A percentile compares a stretch with the other conserved stretches of the same genome.
phyloP scores from a whole-genome alignment of 805 yeast species.

The Clavispora vitiphila region DNA sequence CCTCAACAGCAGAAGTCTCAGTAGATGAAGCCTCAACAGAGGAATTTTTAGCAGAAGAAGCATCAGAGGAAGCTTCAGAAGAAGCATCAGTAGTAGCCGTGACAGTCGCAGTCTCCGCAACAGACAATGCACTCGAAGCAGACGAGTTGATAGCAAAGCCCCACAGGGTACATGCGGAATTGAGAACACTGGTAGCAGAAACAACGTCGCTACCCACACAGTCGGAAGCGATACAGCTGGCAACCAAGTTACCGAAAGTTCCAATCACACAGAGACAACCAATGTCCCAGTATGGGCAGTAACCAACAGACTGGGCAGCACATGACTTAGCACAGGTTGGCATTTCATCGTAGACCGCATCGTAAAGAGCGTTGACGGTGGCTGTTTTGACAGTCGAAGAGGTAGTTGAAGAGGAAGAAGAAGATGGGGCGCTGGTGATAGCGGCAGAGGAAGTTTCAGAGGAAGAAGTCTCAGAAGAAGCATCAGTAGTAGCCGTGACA shows the following conservation, averaged over 20 bases:
- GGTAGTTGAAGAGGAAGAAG: not conserved
- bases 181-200: slow-evolving; percentile 5
- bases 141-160: not conserved
- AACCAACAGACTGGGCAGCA: slow-evolving; percentile 2
- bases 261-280: slow-evolving; percentile 13
- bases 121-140: not conserved
- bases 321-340: slow-evolving; percentile 11
- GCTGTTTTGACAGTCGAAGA: slow-evolving; percentile 6
- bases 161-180: not conserved
- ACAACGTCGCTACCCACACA: slow-evolving; percentile 8
- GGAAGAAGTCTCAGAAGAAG: not conserved
- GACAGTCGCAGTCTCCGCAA: not conserved
- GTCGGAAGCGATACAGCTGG: slow-evolving; percentile 8
- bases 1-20: not conserved
- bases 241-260: slow-evolving; percentile 7
- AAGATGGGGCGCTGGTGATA: no score
- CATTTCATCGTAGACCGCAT: slow-evolving; percentile 6
- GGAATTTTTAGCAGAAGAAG: slow-evolving; percentile 1
- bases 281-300: slow-evolving; percentile 14
- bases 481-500: not conserved
- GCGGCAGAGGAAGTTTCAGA: slow-evolving; percentile 1
- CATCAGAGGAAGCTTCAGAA: not conserved
- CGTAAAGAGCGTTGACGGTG: slow-evolving; percentile 11
- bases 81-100: not conserved
- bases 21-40: not conserved